phyloP scores from a whole-genome alignment of 768 basidiomycete species.

The Boletus bicolor region DNA sequence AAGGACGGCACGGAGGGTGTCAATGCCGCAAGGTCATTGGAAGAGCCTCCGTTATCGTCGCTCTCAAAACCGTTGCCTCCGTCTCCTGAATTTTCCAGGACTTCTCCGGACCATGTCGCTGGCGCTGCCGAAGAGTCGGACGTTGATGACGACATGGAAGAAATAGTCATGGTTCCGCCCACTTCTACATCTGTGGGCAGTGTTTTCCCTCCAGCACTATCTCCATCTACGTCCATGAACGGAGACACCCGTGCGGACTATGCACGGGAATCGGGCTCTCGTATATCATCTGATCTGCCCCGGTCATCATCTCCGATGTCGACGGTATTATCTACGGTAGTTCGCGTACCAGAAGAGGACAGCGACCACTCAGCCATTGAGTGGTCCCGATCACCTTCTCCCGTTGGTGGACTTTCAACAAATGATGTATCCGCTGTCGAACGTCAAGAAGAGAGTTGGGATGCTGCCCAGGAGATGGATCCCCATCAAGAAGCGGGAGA shows the following conservation, averaged over 20 bases:
- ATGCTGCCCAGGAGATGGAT: slow-evolving; percentile 86
- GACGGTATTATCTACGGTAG: neutral
- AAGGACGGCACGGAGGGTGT: neutral
- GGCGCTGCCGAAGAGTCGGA: slow-evolving; percentile 14
- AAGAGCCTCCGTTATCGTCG: slow-evolving; percentile 6
- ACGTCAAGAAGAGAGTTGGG: slow-evolving; percentile 53
- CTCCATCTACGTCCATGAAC: slow-evolving; percentile 14
- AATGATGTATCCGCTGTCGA: slow-evolving; percentile 16
- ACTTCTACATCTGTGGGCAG: neutral
- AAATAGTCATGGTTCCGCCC: slow-evolving; percentile 19
- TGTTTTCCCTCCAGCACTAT: slow-evolving; percentile 3
- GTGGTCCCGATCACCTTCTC: slow-evolving; percentile 42
- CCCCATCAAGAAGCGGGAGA: slow-evolving; percentile 76
- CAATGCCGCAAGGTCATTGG: neutral
- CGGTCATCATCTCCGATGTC: slow-evolving; percentile 12
- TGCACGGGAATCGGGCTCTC: neutral
- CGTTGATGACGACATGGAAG: slow-evolving; percentile 40
- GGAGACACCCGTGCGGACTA: slow-evolving; percentile 14
- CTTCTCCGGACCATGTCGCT: neutral
- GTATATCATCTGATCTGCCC: slow-evolving; percentile 4
- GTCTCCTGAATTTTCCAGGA: neutral
- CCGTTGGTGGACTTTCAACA: slow-evolving; percentile 9
- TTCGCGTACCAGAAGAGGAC: slow-evolving; percentile 11
- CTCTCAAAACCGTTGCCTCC: neutral
- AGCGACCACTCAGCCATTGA: slow-evolving; percentile 28